Conservation (phyloP, 2,329 filamentous ascomycete species). For the Chrysoporthe austroafricana region DNA sequence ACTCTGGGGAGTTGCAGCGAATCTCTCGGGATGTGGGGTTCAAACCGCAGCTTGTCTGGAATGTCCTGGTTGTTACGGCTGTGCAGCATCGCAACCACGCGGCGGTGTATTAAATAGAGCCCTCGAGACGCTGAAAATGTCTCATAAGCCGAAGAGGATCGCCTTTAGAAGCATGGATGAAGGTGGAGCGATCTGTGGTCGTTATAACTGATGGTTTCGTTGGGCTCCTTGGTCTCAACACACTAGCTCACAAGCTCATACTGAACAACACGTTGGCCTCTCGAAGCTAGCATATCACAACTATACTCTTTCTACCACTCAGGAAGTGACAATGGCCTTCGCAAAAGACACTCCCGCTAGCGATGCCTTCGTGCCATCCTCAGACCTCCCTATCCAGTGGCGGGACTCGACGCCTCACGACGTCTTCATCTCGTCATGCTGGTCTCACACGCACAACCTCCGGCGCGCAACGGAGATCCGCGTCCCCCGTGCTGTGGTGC, state of each 20-base stretch:
- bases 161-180: neutral
- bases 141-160: neutral
- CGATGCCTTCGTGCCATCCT: neutral
- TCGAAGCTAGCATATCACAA: neutral
- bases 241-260: no score
- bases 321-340: neutral
- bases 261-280: no score
- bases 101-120: neutral
- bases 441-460: conserved; percentile 49
- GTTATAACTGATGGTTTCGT: no score
- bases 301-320: neutral
- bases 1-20: neutral
- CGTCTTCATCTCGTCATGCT: conserved; percentile 30
- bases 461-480: conserved; percentile 38
- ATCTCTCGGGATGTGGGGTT: neutral
- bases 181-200: neutral
- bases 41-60: neutral
- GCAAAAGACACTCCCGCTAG: neutral
- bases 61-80: neutral
- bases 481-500: conserved; percentile 46
- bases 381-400: conserved; percentile 28
- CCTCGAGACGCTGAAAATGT: neutral
- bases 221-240: no score
- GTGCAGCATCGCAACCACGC: neutral
- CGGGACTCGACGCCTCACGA: conserved; percentile 30